Conservation (phyloP, 441 rosid genomes). For the Bruguiera hainesii region DNA sequence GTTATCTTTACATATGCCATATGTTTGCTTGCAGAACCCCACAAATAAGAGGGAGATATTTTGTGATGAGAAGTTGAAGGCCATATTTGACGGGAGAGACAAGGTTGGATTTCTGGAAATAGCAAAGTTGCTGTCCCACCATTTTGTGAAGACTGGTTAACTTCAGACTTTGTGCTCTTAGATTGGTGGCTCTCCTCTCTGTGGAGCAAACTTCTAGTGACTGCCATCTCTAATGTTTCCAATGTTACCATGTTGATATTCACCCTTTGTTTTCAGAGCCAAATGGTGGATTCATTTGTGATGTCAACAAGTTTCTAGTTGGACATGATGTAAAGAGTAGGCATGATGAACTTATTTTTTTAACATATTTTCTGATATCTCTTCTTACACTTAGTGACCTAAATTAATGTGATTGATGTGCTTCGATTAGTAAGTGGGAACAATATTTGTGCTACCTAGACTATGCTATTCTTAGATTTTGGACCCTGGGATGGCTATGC, state of each 20-base stretch:
- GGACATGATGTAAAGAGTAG: conserved; percentile 26
- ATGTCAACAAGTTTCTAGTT: conserved; percentile 12
- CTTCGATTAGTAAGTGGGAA: not conserved
- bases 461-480: too few species aligned
- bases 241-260: conserved; percentile 10
- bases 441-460: too few species aligned
- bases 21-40: conserved; percentile 51
- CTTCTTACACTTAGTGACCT: not conserved
- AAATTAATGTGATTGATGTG: not conserved
- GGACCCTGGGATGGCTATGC: too few species aligned
- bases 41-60: conserved; percentile 53
- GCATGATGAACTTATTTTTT: conserved; percentile 6
- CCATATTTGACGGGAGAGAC: conserved; percentile 56
- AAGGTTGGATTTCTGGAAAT: conserved; percentile 61
- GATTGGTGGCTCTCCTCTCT: conserved; percentile 5
- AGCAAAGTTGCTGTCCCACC: conserved; percentile 48
- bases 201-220: conserved; percentile 14
- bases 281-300: conserved; percentile 16
- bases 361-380: conserved; percentile 4
- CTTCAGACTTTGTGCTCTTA: not conserved
- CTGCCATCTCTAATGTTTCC: not conserved
- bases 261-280: conserved; percentile 9
- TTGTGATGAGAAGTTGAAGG: conserved; percentile 69
- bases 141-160: conserved; percentile 51
- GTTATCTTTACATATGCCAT: too few species aligned